Evolutionary conservation across 805 yeast species (phyloP).

Genomic region (Monosporozyma aquatica): DNA sequence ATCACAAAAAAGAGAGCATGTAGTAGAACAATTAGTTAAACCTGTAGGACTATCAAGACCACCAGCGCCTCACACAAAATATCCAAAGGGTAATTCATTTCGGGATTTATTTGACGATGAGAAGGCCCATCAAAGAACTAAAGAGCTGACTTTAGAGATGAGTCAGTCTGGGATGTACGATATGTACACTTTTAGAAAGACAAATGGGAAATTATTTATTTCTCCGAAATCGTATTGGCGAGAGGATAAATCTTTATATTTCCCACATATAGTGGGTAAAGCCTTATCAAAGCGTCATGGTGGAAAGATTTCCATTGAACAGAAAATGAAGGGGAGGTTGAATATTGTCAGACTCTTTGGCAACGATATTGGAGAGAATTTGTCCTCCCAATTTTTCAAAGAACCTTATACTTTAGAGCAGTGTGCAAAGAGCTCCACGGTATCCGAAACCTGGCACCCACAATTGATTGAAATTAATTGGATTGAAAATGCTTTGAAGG

Average conservation of each 20-base stretch:
- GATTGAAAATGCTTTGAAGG: conserved; percentile 66
- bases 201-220: conserved; percentile 75
- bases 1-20: conserved; percentile 30
- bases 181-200: conserved; percentile 54
- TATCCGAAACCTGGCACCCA: too few species aligned
- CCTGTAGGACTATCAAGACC: conserved; percentile 40
- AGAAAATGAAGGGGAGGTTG: conserved; percentile 22
- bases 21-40: conserved; percentile 29
- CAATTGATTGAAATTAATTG: conserved; percentile 72
- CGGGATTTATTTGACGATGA: conserved; percentile 42
- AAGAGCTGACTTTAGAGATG: conserved; percentile 52
- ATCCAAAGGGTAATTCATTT: conserved; percentile 36
- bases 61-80: conserved; percentile 27
- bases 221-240: conserved; percentile 78
- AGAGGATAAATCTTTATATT: conserved; percentile 60
- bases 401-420: conserved; percentile 2
- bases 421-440: conserved; percentile 22
- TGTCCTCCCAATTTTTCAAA: conserved; percentile 38
- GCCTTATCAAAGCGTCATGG: conserved; percentile 33
- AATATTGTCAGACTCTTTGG: conserved; percentile 26
- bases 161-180: conserved; percentile 62
- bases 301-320: conserved; percentile 23
- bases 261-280: conserved; percentile 68
- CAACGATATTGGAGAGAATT: conserved; percentile 52
- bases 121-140: conserved; percentile 39